Conservation (phyloP, 129 eudicot genomes). For the Pulicaria dysenterica region DNA sequence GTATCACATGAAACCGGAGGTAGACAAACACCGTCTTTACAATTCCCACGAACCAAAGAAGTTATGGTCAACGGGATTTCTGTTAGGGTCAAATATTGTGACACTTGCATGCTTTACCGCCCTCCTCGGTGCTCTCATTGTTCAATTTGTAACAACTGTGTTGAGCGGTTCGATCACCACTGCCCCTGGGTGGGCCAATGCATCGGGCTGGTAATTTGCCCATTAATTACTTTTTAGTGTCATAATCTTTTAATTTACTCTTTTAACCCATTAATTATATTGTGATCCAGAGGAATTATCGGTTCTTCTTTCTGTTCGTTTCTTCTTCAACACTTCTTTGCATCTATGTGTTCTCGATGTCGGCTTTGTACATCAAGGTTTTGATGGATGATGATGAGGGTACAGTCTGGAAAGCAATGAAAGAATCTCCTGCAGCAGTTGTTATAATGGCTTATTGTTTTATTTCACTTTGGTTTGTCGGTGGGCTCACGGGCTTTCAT, state of each 20-base stretch:
- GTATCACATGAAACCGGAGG: constrained; percentile 71
- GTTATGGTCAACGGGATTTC: constrained; percentile 88
- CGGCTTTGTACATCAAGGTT: constrained; percentile 75
- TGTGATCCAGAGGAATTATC: constrained; percentile 75
- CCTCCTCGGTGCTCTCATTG: constrained; percentile 99
- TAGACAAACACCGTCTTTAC: constrained; percentile 78
- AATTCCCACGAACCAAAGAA: constrained; percentile 88
- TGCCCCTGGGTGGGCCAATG: constrained; percentile 99
- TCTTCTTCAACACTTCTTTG: constrained; percentile 79
- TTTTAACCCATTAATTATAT: background rate
- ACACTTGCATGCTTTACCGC: constrained; percentile 94
- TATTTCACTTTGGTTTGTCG: constrained; percentile 81
- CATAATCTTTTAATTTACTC: background rate
- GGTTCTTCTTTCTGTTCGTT: constrained; percentile 78
- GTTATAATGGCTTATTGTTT: constrained; percentile 79
- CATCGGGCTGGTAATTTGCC: constrained; percentile 57
- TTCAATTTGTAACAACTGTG: constrained; percentile 93
- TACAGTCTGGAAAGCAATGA: constrained; percentile 89
- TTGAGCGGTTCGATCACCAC: constrained; percentile 91
- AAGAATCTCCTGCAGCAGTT: constrained; percentile 87
- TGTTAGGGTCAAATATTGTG: constrained; percentile 85
- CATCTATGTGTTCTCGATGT: constrained; percentile 69
- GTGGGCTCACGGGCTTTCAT: constrained; percentile 94
- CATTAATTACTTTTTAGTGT: background rate
- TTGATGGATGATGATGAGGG: constrained; percentile 62